Evolutionary conservation across 2,329 filamentous ascomycete genomes (phyloP), one percentile per base, ranked within the genome.

Genomic region (Diaporthe velutina): DNA sequence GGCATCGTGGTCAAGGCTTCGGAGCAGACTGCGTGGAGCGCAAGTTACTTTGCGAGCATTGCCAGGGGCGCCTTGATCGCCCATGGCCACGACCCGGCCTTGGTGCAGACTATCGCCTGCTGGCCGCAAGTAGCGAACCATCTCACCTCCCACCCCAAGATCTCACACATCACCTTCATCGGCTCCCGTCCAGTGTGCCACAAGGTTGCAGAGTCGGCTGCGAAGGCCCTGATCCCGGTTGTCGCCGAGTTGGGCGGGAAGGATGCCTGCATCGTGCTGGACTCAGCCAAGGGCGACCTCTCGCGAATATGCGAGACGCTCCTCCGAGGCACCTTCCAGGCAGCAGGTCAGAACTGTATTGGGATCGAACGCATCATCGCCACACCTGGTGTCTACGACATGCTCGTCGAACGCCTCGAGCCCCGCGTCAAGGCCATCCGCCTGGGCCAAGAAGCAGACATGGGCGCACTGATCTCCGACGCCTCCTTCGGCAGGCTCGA

Each of bases 341-440:
- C 95, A 70, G 93, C 95, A 22, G 97, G 97, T 1, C 97, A 99
- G 84, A 99, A 99, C 85, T 99, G 97, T 84, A 96, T 99, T 81
- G 97, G 97, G 73, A 96, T 98, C 78, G 97, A 99, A 86, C 94
- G 97, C 73, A 93, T 98, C 80, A 93, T 98, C 78, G 95, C 93
- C 33, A 89, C 94, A 22, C 93, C 95, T 1, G 87, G 86, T n/a
- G 88, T 94, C 70, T 98, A 98, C 85, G 88, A 93, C 76, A 87
- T 87, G 73, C 90, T 99, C 30, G 85, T 98, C 70, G 83, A 87
- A 7, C 88, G 92, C 76, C 90, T 99, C 28, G 89, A 91, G 70
- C 93, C 94, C 15, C 92, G 93, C 76, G 94, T 98, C 78, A 88
- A 89, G 76, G 89, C 89, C 15, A 87, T 99, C 22, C 92, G 94